A percentile compares a stretch with the other conserved stretches of the same genome.
phyloP scores from a whole-genome alignment of 495 filamentous ascomycete genomes.

The Arthonia radiata region DNA sequence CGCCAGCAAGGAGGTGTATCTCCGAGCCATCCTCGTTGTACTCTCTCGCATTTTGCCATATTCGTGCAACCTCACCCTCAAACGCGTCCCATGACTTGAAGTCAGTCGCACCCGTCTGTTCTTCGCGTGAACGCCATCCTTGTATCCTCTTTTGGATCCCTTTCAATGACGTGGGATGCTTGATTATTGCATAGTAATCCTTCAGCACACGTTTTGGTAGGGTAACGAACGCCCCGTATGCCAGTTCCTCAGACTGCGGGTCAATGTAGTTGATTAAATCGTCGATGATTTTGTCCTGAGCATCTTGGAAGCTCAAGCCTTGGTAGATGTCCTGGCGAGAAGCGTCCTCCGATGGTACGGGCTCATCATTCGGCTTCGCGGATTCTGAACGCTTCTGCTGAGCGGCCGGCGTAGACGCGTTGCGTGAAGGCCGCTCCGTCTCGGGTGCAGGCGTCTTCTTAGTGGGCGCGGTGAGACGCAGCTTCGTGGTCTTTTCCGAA shows the following conservation, averaged over 20 bases:
- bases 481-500: background rate
- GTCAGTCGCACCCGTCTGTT: conserved; percentile 37
- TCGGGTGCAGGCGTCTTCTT: conserved; percentile 1
- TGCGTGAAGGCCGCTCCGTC: conserved; percentile 1
- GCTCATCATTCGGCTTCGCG: conserved; percentile 20
- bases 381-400: conserved; percentile 1
- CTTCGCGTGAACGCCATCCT: conserved; percentile 37
- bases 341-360: conserved; percentile 14
- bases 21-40: conserved; percentile 81
- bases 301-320: conserved; percentile 47
- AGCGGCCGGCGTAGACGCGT: background rate
- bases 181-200: conserved; percentile 60
- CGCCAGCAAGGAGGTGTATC: conserved; percentile 41
- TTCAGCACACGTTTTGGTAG: conserved; percentile 33
- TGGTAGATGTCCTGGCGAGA: conserved; percentile 27
- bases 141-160: conserved; percentile 44
- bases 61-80: conserved; percentile 46
- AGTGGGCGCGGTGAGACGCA: background rate
- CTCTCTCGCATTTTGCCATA: conserved; percentile 65
- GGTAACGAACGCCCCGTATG: conserved; percentile 31
- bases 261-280: conserved; percentile 40
- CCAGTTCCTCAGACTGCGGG: conserved; percentile 21
- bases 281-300: conserved; percentile 55
- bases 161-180: conserved; percentile 44
- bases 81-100: conserved; percentile 61